A percentile compares a stretch with the other conserved stretches of the same genome.
phyloP scores from a whole-genome alignment of 371 early-diverging fungal genomes.

The Blakeslea trispora region DNA sequence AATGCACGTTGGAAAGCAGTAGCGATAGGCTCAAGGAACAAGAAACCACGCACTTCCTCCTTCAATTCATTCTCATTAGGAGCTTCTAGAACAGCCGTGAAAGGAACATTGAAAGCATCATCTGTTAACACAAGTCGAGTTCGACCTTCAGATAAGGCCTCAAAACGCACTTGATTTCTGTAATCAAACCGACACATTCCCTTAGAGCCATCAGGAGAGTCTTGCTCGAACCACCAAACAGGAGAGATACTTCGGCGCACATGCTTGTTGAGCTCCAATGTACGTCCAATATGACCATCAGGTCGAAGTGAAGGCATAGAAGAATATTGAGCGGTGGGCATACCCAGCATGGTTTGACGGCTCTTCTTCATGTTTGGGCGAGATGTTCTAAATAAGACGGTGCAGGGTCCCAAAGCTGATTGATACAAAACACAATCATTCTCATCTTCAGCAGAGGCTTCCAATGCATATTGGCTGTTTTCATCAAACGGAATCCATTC shows the following conservation, averaged over 20 bases:
- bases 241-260: conserved; percentile 41
- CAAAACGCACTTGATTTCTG: conserved; percentile 46
- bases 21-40: conserved; percentile 30
- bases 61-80: conserved; percentile 32
- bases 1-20: conserved; percentile 24
- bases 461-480: conserved; percentile 27
- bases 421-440: conserved; percentile 20
- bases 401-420: conserved; percentile 24
- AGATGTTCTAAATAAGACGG: conserved; percentile 19
- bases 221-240: conserved; percentile 52
- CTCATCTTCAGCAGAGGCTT: conserved; percentile 16
- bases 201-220: conserved; percentile 38
- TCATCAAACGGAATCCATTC: conserved; percentile 41
- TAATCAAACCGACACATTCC: conserved; percentile 49
- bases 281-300: background rate
- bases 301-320: conserved; percentile 26
- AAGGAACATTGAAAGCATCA: conserved; percentile 35
- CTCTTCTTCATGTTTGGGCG: conserved; percentile 2
- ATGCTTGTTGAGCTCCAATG: conserved; percentile 29
- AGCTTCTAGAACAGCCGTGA: conserved; percentile 34
- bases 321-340: conserved; percentile 14
- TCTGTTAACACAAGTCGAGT: conserved; percentile 35
- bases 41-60: conserved; percentile 45
- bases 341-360: conserved; percentile 15
- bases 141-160: conserved; percentile 48